These are phyloP conservation scores for Fusarium concolor DNA, from an alignment of 2,329 filamentous ascomycete species.

Conservation along the genomic window DNA sequence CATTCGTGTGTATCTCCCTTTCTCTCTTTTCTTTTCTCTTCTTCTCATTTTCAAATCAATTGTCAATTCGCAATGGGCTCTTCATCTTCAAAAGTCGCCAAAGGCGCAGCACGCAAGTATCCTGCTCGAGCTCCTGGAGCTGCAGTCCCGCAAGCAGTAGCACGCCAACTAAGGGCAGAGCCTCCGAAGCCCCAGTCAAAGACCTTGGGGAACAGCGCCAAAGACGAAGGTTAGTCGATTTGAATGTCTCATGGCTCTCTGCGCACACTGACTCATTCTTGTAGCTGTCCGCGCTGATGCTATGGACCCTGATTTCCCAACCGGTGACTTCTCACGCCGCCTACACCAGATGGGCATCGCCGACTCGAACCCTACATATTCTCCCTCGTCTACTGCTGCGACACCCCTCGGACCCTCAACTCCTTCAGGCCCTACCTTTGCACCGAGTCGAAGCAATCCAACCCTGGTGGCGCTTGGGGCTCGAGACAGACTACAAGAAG, in stretches of 20 bases:
- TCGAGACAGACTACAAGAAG: conserved; percentile 57
- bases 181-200: conserved; percentile 20
- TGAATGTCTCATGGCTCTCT: background rate
- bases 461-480: conserved; percentile 64
- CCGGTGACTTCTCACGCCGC: conserved; percentile 62
- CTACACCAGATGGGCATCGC: conserved; percentile 67
- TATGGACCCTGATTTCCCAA: conserved; percentile 55
- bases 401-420: conserved; percentile 33
- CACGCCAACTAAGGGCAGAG: conserved; percentile 32
- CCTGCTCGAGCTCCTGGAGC: conserved; percentile 53
- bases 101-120: conserved; percentile 57
- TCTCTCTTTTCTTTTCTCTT: background rate
- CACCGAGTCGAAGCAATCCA: conserved; percentile 53
- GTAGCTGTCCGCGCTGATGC: conserved; percentile 56
- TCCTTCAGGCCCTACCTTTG: conserved; percentile 45
- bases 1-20: background rate
- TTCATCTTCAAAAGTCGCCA: conserved; percentile 59
- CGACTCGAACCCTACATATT: conserved; percentile 65
- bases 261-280: conserved; percentile 19
- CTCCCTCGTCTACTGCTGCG: conserved; percentile 61
- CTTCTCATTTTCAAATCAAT: background rate
- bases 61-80: conserved; percentile 54
- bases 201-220: conserved; percentile 21
- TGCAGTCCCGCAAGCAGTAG: conserved; percentile 35
- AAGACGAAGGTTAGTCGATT: conserved; percentile 38